phyloP scores from a whole-genome alignment of 768 basidiomycete genomes.

The Boletus eberwhitei region DNA sequence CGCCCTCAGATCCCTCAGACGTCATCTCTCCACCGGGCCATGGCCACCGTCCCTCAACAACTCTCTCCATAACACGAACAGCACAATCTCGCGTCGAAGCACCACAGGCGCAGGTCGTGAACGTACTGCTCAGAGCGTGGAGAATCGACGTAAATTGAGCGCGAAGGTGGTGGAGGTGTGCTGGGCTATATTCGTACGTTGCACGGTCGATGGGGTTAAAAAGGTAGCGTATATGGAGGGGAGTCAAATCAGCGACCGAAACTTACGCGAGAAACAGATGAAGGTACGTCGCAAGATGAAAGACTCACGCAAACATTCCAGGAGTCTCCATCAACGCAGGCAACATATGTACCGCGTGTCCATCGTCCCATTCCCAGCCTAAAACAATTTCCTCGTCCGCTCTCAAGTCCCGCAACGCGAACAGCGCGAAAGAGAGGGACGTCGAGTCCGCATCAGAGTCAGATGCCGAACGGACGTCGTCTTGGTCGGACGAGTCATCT shows the following conservation, averaged over 20 bases:
- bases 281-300: not conserved
- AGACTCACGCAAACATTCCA: slow-evolving; percentile 54
- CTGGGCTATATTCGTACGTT: slow-evolving; percentile 33
- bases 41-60: slow-evolving; percentile 45
- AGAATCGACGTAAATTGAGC: slow-evolving; percentile 68
- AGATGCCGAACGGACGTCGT: slow-evolving; percentile 9
- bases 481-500: slow-evolving; percentile 19
- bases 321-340: slow-evolving; percentile 64
- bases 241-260: slow-evolving; percentile 10
- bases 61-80: slow-evolving; percentile 58
- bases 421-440: slow-evolving; percentile 70
- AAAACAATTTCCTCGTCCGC: slow-evolving; percentile 83
- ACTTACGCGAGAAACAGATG: not conserved
- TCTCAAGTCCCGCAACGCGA: slow-evolving; percentile 71
- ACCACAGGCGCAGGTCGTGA: slow-evolving; percentile 75
- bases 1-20: slow-evolving; percentile 22
- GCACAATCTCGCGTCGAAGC: slow-evolving; percentile 60
- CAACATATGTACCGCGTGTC: slow-evolving; percentile 74
- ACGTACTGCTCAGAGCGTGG: slow-evolving; percentile 65
- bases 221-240: not conserved
- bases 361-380: slow-evolving; percentile 98
- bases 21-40: slow-evolving; percentile 30
- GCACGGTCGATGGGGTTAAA: not conserved
- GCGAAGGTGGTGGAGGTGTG: slow-evolving; percentile 51
- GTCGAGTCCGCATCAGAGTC: slow-evolving; percentile 30